Conservation (phyloP, 306 rosid genomes). For the Vigna hirtella region DNA sequence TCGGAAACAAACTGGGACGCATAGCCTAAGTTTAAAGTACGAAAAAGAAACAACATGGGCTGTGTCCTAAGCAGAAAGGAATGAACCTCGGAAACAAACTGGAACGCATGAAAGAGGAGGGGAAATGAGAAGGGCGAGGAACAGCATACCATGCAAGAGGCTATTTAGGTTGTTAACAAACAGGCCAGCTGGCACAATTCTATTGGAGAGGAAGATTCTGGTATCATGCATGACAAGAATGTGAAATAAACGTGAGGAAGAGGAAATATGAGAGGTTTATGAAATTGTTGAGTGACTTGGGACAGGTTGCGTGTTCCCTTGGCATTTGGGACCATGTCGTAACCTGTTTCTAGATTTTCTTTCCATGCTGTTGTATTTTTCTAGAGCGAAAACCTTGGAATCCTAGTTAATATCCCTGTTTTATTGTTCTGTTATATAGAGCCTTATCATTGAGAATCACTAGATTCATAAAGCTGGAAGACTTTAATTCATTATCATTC, state of each 20-base stretch:
- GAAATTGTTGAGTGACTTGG: not conserved
- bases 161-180: too few relatives aligned
- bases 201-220: too few relatives aligned
- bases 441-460: not conserved
- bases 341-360: not conserved
- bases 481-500: slow-evolving; percentile 33
- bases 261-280: not conserved
- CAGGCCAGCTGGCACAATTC: too few relatives aligned
- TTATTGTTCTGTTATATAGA: not conserved
- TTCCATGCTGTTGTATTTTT: not conserved
- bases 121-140: not conserved
- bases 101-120: not conserved
- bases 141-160: too few relatives aligned
- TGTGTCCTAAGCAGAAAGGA: not conserved
- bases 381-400: not conserved
- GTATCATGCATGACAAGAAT: too few relatives aligned
- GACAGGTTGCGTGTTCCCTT: not conserved
- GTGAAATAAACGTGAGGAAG: not conserved
- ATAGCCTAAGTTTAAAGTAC: not conserved
- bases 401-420: not conserved
- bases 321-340: not conserved
- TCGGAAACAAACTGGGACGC: too few relatives aligned
- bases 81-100: not conserved
- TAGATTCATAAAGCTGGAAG: slow-evolving; percentile 4
- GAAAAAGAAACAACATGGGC: not conserved